These are phyloP conservation scores for Pythium aquatile DNA, from an alignment of 352 stramenopile genomes.

Conservation along the genomic window DNA sequence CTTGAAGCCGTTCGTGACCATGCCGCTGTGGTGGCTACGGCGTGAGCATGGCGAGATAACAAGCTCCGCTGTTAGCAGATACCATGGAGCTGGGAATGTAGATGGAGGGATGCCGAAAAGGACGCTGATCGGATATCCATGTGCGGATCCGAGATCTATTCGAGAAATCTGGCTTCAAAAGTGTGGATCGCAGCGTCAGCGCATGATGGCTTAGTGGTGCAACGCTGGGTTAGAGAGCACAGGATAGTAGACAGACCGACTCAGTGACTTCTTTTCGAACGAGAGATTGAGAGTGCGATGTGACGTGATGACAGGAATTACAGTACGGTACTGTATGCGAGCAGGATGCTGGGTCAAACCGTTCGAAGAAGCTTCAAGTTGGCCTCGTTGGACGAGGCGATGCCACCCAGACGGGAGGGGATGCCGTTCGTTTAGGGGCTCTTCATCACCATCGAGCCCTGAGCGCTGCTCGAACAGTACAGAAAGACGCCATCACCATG, in stretches of 20 bases:
- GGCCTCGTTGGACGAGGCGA: background rate
- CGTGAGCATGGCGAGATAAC: too few species aligned
- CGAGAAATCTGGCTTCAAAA: too few species aligned
- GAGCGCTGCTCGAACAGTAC: background rate
- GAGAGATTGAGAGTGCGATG: background rate
- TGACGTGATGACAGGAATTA: background rate
- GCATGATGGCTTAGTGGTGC: too few species aligned
- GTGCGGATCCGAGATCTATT: too few species aligned
- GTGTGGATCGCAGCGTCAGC: too few species aligned
- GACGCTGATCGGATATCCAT: background rate
- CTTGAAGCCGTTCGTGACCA: background rate
- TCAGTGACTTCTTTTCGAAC: slow-evolving; percentile 4
- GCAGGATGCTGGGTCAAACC: background rate
- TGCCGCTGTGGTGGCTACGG: too few species aligned
- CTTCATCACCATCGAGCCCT: background rate
- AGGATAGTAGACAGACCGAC: background rate
- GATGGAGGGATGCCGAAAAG: background rate
- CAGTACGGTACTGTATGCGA: background rate
- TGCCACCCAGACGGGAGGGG: background rate
- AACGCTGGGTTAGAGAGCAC: background rate
- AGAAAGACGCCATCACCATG: too few species aligned
- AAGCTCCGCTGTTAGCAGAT: background rate
- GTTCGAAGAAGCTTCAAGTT: background rate
- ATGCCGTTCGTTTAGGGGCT: background rate
- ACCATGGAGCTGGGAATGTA: background rate